Evolutionary conservation across 2,329 filamentous ascomycete species (phyloP), one percentile per base, ranked within the genome.

Genomic region (Epichloe sylvatica): DNA sequence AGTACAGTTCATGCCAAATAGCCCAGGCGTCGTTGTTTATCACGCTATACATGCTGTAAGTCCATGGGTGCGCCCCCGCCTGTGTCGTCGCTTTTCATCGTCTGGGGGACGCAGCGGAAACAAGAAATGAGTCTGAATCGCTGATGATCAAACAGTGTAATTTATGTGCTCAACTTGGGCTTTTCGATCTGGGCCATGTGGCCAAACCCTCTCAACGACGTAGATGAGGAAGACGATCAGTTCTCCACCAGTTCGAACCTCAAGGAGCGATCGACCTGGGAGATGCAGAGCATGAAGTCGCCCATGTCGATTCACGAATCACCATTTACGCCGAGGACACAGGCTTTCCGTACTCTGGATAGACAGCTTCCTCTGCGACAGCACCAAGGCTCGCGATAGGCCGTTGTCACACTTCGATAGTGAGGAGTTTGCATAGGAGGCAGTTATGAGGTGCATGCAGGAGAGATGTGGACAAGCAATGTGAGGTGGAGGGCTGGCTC

Each of bases 21-120:
- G 84, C 85, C 6, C 83, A 87, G 62, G 77, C 73, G 47, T 72
- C 74, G 13, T 83, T 87, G 57, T 83, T 76, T 13, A 71, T 78
- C 19, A 80, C 80, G 0, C 65, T 81, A 13, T 70, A 81, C 55
- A 80, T 87, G 77, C 69, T 86, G 82, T 86, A 72, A 69, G 80
- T 75, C 30, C 8, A 30, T 30, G 3, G 30, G 30, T 11, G 30
- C 30, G 30, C 9, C 30, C 25, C 30, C 30, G 30, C 17, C 30
- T 13, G 17, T 23, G 2, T 47, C 23, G 7, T 34, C 25, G n/a
- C 17, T 8, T 2, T 33, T 25, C 13, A 4, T 40, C 17, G 3
- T 23, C 6, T 36, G 43, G 17, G 17, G 2, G 43, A 21, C 6
- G 12, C 17, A 13, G 33, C 12, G 11, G n/a, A 34, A 8, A 19